Percentiles rank a stretch among this genome's conserved stretches.
phyloP scores from a whole-genome alignment of 1,284 basidiomycete genomes.

The Leccinum solheimii region DNA sequence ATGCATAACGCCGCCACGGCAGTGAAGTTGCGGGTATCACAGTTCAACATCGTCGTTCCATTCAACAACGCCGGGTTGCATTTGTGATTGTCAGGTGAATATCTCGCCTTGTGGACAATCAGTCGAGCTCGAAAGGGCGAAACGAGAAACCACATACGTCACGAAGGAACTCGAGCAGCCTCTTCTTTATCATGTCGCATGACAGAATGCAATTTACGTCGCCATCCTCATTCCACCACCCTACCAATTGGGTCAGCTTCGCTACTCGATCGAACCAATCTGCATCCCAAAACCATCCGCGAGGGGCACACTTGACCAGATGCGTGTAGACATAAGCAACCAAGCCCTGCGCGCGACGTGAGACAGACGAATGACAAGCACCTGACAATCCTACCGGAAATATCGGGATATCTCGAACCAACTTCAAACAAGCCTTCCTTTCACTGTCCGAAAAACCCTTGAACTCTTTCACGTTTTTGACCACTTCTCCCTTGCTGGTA shows the following conservation, averaged over 20 bases:
- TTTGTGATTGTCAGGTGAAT: conserved; percentile 10
- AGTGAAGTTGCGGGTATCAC: conserved; percentile 25
- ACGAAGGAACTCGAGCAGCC: conserved; percentile 18
- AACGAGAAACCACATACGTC: conserved; percentile 8
- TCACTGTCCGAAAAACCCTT: conserved; percentile 4
- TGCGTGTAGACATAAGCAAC: conserved; percentile 31
- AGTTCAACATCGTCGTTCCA: conserved; percentile 14
- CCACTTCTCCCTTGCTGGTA: conserved; percentile 17
- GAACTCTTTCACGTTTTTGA: conserved; percentile 21
- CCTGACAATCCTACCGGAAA: conserved; percentile 22
- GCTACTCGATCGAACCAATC: conserved; percentile 16
- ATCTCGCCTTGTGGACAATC: conserved; percentile 16
- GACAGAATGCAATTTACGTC: conserved; percentile 16
- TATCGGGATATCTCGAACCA: conserved; percentile 20
- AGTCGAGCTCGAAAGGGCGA: background rate
- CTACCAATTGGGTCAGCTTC: conserved; percentile 9
- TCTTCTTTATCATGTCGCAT: conserved; percentile 14
- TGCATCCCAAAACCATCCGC: conserved; percentile 5
- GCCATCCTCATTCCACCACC: conserved; percentile 7
- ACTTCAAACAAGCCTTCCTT: conserved; percentile 14
- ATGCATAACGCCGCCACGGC: conserved; percentile 14
- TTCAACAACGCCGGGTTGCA: conserved; percentile 24
- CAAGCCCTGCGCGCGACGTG: conserved; percentile 20
- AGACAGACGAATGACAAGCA: conserved; percentile 11
- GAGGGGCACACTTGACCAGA: conserved; percentile 15